Conservation (phyloP, 345 rosid species). For the Salix viminalis region DNA sequence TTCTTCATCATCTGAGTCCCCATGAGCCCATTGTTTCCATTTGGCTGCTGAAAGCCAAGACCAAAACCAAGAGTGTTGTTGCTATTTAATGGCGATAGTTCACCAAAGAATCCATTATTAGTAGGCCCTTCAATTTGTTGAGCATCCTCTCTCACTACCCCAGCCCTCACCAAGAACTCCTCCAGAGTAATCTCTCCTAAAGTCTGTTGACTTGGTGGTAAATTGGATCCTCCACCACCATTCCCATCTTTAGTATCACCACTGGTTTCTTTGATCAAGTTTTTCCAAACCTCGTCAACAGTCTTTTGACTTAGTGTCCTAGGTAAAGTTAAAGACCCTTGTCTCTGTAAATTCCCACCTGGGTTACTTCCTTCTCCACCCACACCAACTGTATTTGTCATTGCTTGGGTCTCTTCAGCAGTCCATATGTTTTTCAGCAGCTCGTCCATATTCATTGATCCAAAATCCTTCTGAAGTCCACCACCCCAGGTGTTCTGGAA, state of each 20-base stretch:
- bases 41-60: conserved; percentile 57
- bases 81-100: conserved; percentile 19
- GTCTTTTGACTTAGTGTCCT: conserved; percentile 36
- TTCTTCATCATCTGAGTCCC: conserved; percentile 23
- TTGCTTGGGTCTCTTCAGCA: conserved; percentile 29
- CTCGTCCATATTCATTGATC: conserved; percentile 36
- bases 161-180: conserved; percentile 30
- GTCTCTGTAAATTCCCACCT: conserved; percentile 60
- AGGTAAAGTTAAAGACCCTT: conserved; percentile 36
- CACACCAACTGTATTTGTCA: conserved; percentile 14
- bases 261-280: conserved; percentile 21
- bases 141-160: conserved; percentile 29
- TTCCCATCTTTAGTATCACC: conserved; percentile 26
- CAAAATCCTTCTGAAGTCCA: conserved; percentile 26
- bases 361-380: conserved; percentile 11
- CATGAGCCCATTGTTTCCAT: conserved; percentile 38
- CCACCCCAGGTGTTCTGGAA: conserved; percentile 29
- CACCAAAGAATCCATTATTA: conserved; percentile 46
- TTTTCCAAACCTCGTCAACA: conserved; percentile 32
- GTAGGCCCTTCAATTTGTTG: conserved; percentile 30
- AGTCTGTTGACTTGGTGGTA: conserved; percentile 41
- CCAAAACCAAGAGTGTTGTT: conserved; percentile 34
- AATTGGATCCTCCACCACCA: conserved; percentile 30
- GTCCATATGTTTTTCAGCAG: conserved; percentile 30
- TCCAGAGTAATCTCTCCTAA: conserved; percentile 34